Conservation (phyloP, 1,139 yeast species). For the Debaryomyces subglobosus region DNA sequence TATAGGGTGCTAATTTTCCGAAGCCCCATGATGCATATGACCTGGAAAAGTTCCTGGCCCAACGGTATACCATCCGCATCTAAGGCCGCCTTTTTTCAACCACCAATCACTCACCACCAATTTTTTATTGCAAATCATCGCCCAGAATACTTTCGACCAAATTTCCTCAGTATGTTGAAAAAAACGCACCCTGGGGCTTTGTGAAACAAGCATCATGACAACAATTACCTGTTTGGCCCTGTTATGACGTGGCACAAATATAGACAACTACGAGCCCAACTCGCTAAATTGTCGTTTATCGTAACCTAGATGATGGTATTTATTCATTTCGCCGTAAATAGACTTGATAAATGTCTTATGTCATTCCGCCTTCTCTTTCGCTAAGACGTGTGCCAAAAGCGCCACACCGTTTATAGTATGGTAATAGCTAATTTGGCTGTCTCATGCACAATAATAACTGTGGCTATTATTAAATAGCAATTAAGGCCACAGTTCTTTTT, state of each 20-base stretch:
- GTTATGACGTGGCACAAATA: background rate
- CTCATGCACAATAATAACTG: slow-evolving; percentile 1
- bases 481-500: background rate
- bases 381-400: background rate
- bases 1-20: slow-evolving; percentile 4
- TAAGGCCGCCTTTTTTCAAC: background rate
- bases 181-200: background rate
- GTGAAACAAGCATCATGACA: background rate
- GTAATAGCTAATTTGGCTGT: background rate
- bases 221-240: background rate
- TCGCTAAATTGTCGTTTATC: background rate
- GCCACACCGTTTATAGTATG: background rate
- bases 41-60: background rate
- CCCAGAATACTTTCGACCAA: background rate
- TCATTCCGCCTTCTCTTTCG: background rate
- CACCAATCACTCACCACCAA: background rate
- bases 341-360: background rate
- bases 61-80: background rate
- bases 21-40: background rate
- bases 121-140: background rate
- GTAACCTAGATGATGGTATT: background rate
- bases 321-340: background rate
- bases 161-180: background rate
- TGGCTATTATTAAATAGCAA: too few relatives aligned
- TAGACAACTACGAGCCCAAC: background rate